Evolutionary conservation across 2,329 filamentous ascomycete genomes (phyloP).

Genomic region (Coleophoma eucalyptorum): DNA sequence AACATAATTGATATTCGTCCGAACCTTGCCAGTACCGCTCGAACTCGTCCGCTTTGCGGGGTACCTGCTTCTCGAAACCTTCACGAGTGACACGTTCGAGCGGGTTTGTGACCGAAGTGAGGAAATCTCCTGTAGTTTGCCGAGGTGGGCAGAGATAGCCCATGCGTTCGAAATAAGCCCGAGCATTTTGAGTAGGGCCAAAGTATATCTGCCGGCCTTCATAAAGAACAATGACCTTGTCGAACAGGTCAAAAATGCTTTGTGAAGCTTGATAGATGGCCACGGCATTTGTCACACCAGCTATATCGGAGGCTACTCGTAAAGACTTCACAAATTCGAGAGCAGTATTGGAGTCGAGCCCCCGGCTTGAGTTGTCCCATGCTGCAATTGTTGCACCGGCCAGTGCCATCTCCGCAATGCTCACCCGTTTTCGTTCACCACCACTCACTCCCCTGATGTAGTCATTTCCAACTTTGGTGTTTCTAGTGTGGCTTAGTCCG

Average conservation of each 20-base stretch:
- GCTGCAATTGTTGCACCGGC: constrained; percentile 45
- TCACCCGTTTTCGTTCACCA: constrained; percentile 72
- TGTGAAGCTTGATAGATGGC: constrained; percentile 72
- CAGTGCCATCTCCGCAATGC: constrained; percentile 68
- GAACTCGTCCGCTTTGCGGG: constrained; percentile 68
- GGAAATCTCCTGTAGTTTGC: constrained; percentile 66
- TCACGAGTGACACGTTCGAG: constrained; percentile 49
- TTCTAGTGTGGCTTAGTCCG: constrained; percentile 67
- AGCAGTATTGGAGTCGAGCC: constrained; percentile 70
- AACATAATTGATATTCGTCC: constrained; percentile 39
- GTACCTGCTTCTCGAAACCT: constrained; percentile 59
- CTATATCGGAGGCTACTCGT: constrained; percentile 60
- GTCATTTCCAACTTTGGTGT: too few species aligned
- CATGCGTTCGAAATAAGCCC: constrained; percentile 61
- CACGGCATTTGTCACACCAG: constrained; percentile 57
- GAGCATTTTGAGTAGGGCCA: constrained; percentile 56
- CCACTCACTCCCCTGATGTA: constrained; percentile 64
- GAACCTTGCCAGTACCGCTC: constrained; percentile 47
- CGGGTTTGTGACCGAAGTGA: constrained; percentile 66
- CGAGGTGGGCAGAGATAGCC: constrained; percentile 65
- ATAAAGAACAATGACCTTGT: constrained; percentile 72
- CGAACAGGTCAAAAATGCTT: constrained; percentile 67
- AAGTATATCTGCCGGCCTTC: too few species aligned
- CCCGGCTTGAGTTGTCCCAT: constrained; percentile 72
- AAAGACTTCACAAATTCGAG: constrained; percentile 68